A percentile compares a stretch with the other conserved stretches of the same genome.
Conservation (phyloP, 2,329 filamentous ascomycete species). For the Simplicillium sp. region DNA sequence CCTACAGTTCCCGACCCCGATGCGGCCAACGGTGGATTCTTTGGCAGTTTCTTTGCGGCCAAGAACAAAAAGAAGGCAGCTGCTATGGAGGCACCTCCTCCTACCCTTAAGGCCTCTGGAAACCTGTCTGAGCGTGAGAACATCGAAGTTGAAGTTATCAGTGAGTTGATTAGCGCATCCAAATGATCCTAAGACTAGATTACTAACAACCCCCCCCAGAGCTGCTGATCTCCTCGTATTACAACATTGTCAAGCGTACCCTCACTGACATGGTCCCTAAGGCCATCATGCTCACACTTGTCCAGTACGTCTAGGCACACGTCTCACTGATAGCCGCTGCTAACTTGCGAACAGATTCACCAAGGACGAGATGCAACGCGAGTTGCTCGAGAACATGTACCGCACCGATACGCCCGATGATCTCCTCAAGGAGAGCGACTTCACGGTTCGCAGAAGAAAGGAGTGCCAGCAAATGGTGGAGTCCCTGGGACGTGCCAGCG, state of each 20-base stretch:
- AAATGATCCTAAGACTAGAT: background rate
- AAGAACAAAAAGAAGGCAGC: slow-evolving; percentile 99
- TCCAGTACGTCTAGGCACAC: slow-evolving; percentile 58
- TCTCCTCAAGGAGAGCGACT: slow-evolving; percentile 94
- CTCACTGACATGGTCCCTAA: slow-evolving; percentile 99
- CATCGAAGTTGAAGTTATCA: slow-evolving; percentile 97
- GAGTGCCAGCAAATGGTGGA: slow-evolving; percentile 99
- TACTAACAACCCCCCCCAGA: slow-evolving; percentile 38
- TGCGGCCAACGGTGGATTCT: slow-evolving; percentile 68
- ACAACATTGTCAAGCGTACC: slow-evolving; percentile 93
- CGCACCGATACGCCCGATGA: slow-evolving; percentile 83
- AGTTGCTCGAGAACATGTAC: slow-evolving; percentile 97
- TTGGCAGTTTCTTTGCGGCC: slow-evolving; percentile 95
- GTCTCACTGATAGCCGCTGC: slow-evolving; percentile 5
- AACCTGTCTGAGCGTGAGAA: slow-evolving; percentile 88
- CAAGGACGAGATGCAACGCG: slow-evolving; percentile 97
- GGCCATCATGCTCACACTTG: slow-evolving; percentile 95
- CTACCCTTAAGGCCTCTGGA: slow-evolving; percentile 87
- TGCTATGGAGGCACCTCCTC: slow-evolving; percentile 94
- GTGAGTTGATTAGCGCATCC: slow-evolving; percentile 40
- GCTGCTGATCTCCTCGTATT: slow-evolving; percentile 92
- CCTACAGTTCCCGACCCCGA: slow-evolving; percentile 53
- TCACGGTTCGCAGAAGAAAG: slow-evolving; percentile 88
- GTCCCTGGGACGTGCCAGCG: slow-evolving; percentile 76
- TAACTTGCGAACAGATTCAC: slow-evolving; percentile 53